A percentile compares a stretch with the other conserved stretches of the same genome.
Conservation (phyloP, 2,329 filamentous ascomycete genomes). For the Diaporthe amygdali region DNA sequence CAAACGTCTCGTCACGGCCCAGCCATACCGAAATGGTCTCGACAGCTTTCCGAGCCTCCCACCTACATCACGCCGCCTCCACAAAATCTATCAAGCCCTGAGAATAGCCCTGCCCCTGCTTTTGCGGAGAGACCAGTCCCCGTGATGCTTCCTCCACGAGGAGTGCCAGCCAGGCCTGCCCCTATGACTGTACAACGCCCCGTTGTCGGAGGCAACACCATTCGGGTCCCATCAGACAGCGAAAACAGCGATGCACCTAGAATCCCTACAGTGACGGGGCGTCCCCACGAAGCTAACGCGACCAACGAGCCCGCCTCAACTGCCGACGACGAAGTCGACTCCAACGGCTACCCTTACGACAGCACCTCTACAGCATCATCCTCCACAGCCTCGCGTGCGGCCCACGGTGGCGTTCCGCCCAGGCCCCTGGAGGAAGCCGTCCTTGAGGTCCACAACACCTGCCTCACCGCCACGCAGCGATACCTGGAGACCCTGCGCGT, state of each 20-base stretch:
- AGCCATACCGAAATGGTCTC: not conserved
- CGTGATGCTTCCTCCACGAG: not conserved
- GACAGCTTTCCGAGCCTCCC: not conserved
- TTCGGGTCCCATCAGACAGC: not conserved
- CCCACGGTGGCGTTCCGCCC: not conserved
- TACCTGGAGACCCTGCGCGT: slow-evolving; percentile 29
- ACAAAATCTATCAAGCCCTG: not conserved
- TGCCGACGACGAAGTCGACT: not conserved
- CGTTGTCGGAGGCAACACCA: not conserved
- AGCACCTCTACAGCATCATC: not conserved
- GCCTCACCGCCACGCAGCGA: slow-evolving; percentile 30
- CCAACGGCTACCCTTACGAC: slow-evolving; percentile 6
- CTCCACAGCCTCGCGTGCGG: not conserved
- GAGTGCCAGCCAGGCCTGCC: not conserved
- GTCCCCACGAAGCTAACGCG: too few species aligned
- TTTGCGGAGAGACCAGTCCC: not conserved
- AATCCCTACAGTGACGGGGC: not conserved
- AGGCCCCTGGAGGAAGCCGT: not conserved
- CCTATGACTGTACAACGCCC: not conserved
- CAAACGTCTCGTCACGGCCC: not conserved
- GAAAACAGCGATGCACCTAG: not conserved
- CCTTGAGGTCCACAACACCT: slow-evolving; percentile 29
- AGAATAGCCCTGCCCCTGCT: not conserved
- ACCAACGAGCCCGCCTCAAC: not conserved
- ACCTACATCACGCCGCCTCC: not conserved